Evolutionary conservation across 441 rosid genomes (phyloP).

Genomic region (Pelargonium fulgidum): DNA sequence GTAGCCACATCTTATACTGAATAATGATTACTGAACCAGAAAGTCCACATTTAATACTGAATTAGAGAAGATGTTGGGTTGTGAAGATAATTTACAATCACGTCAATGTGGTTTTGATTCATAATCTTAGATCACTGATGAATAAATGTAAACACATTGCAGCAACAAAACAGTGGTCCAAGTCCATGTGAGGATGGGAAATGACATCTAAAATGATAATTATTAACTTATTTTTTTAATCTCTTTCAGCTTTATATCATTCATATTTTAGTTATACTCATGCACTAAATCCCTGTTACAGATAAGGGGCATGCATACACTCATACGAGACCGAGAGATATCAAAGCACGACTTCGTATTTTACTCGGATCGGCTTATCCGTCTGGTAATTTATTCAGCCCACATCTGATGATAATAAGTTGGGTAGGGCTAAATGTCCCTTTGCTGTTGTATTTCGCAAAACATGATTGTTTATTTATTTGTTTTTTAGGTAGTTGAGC

Average conservation of each 20-base stretch:
- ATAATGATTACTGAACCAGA: background rate
- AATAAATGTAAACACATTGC: no score
- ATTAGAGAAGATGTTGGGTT: background rate
- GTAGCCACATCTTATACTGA: background rate
- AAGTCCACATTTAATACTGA: background rate
- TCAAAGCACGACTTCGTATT: constrained; percentile 95
- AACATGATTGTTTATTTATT: background rate
- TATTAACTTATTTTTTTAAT: background rate
- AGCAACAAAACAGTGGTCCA: background rate
- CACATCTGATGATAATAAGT: background rate
- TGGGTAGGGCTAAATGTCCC: background rate
- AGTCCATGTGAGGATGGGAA: background rate
- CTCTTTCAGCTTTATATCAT: background rate
- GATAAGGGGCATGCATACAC: constrained; percentile 98
- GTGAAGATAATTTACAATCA: background rate
- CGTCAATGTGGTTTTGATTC: no score
- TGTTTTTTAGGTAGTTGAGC: constrained; percentile 89
- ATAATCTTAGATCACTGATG: no score
- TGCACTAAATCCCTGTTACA: constrained; percentile 25
- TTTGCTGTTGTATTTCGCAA: background rate
- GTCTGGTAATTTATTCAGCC: constrained; percentile 51
- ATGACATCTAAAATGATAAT: background rate
- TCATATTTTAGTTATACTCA: background rate
- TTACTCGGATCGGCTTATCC: constrained; percentile 92
- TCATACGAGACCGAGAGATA: constrained; percentile 85